Evolutionary conservation across 768 basidiomycete genomes (phyloP).

Genomic region (Inosperma sp.): DNA sequence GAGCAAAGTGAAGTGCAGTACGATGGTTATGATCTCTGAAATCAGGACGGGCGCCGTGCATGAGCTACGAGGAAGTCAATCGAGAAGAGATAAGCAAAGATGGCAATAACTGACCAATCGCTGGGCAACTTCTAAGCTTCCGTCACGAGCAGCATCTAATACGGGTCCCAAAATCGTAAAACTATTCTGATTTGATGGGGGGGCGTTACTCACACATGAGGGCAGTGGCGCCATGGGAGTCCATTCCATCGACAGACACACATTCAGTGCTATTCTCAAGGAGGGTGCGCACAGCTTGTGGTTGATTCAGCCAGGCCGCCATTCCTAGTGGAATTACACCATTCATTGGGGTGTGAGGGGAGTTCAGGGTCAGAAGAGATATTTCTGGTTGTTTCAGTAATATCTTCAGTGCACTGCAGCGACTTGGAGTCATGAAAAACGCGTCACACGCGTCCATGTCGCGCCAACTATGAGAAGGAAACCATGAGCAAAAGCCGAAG

Average conservation of each 20-base stretch:
- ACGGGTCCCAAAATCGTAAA: too few species aligned
- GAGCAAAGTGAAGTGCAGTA: constrained; percentile 65
- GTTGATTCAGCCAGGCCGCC: constrained; percentile 72
- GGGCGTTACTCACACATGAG: constrained; percentile 77
- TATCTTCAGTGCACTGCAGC: constrained; percentile 53
- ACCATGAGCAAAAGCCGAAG: constrained; percentile 3
- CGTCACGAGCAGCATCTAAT: constrained; percentile 74
- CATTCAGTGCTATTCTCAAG: constrained; percentile 57
- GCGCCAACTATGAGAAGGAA: constrained; percentile 50
- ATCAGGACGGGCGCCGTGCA: constrained; percentile 69
- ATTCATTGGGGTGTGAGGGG: constrained; percentile 63
- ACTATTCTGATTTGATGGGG: too few species aligned
- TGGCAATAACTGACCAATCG: constrained; percentile 48
- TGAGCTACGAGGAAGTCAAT: constrained; percentile 39
- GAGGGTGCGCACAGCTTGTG: constrained; percentile 55
- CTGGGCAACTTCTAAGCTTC: constrained; percentile 60
- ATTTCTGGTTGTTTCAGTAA: constrained; percentile 53
- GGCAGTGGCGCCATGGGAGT: constrained; percentile 70
- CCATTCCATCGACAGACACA: constrained; percentile 70
- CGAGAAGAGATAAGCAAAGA: constrained; percentile 7
- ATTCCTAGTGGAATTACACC: constrained; percentile 75
- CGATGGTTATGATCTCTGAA: constrained; percentile 67
- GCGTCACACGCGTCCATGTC: constrained; percentile 65
- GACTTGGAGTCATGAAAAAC: constrained; percentile 55
- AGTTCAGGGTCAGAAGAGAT: constrained; percentile 67